Base-by-base conservation (phyloP, 192 early-diverging fungal genomes). In the Coemansia sp. region DNA sequence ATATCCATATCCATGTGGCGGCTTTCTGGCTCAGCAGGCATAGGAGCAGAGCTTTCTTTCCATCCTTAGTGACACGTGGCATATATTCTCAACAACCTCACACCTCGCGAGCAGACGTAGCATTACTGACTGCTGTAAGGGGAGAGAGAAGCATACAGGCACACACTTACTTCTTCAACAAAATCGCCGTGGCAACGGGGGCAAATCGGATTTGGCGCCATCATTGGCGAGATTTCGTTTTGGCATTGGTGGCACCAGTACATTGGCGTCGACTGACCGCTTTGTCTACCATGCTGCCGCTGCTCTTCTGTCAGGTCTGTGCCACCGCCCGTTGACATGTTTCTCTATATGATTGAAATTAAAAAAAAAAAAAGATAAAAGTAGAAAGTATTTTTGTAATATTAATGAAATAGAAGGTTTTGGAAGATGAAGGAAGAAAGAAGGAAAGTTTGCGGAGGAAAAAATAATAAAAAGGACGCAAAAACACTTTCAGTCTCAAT, bases 201-300 rank as follows among this genome's bases (percentile, higher is more conserved):
- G 64, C 94, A 95, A 47, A 89, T 88, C n/a, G 91, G 94, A 52
- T 89, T 85, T 5, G 90, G 89, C 9, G 88, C 90, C 87, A 92
- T 86, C 72, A 93, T 74, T 49, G 88, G 83, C 3, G 67, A 68
- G 11, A 91, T 87, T 83, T 90, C 89, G 9, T 59, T 56, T 64
- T 70, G 69, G 65, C 91, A 92, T 18, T 77, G 81, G 68, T 92
- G 89, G 65, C 88, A 92, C 85, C 86, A 92, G 58, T 84, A 87
- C 23, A 38, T 49, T 52, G 74, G 47, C 67, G 54, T 26, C 23
- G 64, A 53, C 21, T 18, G 41, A 1, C 26, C 48, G 57, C 16
- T 48, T 12, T 47, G 56, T 41, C 39, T 37, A 52, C 19, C 41
- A 18, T 53, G 43, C 38, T n/a, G 44, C 23, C 9, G 57, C 47